These are phyloP conservation scores for Lactifluus rugatus DNA, from an alignment of 768 basidiomycete species.

Conservation along the genomic window DNA sequence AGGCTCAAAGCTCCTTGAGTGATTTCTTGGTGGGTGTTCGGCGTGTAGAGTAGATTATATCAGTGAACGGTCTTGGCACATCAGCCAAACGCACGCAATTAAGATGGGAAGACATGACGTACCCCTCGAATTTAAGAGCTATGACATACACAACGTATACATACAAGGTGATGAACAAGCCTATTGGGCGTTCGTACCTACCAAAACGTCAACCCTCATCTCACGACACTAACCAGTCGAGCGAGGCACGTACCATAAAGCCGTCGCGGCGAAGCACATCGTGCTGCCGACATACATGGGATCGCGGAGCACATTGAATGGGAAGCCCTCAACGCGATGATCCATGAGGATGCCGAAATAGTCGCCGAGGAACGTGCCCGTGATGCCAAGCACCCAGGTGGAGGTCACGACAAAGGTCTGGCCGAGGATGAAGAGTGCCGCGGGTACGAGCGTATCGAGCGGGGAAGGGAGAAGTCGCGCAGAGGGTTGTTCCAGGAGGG, in stretches of 20 bases:
- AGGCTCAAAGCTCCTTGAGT: conserved; percentile 22
- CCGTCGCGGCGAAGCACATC: conserved; percentile 76
- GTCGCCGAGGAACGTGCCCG: conserved; percentile 83
- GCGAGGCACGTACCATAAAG: conserved; percentile 60
- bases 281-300: conserved; percentile 98
- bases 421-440: conserved; percentile 55
- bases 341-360: conserved; percentile 87
- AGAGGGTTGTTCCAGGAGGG: conserved; percentile 68
- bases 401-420: conserved; percentile 82
- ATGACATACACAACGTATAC: conserved; percentile 79
- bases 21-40: conserved; percentile 22
- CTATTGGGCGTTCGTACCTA: conserved; percentile 82
- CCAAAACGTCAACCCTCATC: background rate
- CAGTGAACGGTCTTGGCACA: conserved; percentile 48
- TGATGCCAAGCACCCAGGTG: conserved; percentile 85
- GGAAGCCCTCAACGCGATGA: conserved; percentile 87
- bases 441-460: conserved; percentile 49
- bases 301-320: conserved; percentile 85
- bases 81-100: conserved; percentile 26
- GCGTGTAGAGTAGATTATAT: conserved; percentile 68
- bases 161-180: conserved; percentile 67
- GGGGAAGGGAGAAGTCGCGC: conserved; percentile 56
- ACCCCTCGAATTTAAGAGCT: conserved; percentile 89
- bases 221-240: background rate
- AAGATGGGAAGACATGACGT: conserved; percentile 23